These are phyloP conservation scores for Dissophora globulifera DNA, from an alignment of 192 early-diverging fungal species.

Conservation along the genomic window DNA sequence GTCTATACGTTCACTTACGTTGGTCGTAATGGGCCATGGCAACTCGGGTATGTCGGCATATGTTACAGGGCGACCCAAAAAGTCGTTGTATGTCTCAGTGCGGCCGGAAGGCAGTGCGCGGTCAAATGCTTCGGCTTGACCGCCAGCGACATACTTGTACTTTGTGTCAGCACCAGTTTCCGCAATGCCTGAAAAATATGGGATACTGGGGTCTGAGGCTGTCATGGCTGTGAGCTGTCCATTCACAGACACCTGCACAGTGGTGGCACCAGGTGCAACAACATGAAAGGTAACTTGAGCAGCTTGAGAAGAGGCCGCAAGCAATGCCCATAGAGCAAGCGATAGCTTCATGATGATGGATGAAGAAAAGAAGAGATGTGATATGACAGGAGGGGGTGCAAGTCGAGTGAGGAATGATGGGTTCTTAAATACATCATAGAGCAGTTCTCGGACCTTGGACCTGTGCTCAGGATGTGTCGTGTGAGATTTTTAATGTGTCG, in stretches of 20 bases:
- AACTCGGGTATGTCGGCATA: conserved; percentile 59
- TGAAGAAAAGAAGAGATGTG: no score
- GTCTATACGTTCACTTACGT: conserved; percentile 27
- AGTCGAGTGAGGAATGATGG: no score
- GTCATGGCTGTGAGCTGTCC: conserved; percentile 40
- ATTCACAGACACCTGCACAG: conserved; percentile 52
- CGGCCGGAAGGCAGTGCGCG: conserved; percentile 32
- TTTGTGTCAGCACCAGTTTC: conserved; percentile 41
- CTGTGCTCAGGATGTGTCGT: no score
- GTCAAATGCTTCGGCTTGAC: conserved; percentile 54
- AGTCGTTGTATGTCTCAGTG: conserved; percentile 54
- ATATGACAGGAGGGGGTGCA: no score
- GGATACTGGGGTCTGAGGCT: conserved; percentile 47
- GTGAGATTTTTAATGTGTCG: no score
- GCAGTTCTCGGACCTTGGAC: no score
- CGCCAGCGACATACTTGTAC: conserved; percentile 58
- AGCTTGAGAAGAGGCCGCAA: conserved; percentile 43
- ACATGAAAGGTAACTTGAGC: conserved; percentile 56
- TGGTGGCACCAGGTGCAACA: conserved; percentile 53
- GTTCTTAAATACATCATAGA: no score
- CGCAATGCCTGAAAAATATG: conserved; percentile 52
- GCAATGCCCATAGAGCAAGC: neutral
- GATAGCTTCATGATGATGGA: neutral
- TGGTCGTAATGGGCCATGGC: conserved; percentile 39
- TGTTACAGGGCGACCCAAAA: conserved; percentile 53